phyloP scores from a whole-genome alignment of 208 protist species.

The Trypanosomatidae sp. region DNA sequence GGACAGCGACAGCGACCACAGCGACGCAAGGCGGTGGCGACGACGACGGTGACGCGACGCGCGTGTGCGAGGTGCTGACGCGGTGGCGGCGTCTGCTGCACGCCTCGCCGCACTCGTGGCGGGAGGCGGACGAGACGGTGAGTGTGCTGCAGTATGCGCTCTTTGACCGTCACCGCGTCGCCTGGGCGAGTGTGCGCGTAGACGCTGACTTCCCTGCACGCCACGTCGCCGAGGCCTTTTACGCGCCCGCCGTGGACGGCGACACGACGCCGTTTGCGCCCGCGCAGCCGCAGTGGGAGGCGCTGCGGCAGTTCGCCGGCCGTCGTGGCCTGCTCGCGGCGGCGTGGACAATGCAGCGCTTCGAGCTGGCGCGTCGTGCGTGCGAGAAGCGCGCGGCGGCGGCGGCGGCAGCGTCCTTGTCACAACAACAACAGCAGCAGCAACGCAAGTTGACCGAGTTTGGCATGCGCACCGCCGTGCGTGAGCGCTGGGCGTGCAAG shows the following conservation, averaged over 20 bases:
- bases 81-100: slow-evolving; percentile 18
- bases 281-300: slow-evolving; percentile 37
- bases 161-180: slow-evolving; percentile 5
- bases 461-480: slow-evolving; percentile 7
- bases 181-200: slow-evolving; percentile 29
- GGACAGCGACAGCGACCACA: not conserved
- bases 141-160: slow-evolving; percentile 33
- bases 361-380: slow-evolving; percentile 39
- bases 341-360: slow-evolving; percentile 24
- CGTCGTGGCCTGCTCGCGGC: slow-evolving; percentile 36
- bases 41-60: slow-evolving; percentile 2
- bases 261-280: slow-evolving; percentile 20
- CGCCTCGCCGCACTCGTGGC: slow-evolving; percentile 11
- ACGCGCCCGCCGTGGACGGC: slow-evolving; percentile 28
- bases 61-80: slow-evolving; percentile 5
- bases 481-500: slow-evolving; percentile 27
- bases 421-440: not conserved
- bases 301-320: slow-evolving; percentile 35
- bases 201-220: slow-evolving; percentile 21
- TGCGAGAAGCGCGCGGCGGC: slow-evolving; percentile 5
- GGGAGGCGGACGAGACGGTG: slow-evolving; percentile 18
- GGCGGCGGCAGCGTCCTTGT: not conserved
- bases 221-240: slow-evolving; percentile 41
- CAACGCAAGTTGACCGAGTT: slow-evolving; percentile 42
- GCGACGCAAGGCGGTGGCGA: not conserved